Conservation (phyloP, 306 rosid genomes). For the Fragaria iinumae region DNA sequence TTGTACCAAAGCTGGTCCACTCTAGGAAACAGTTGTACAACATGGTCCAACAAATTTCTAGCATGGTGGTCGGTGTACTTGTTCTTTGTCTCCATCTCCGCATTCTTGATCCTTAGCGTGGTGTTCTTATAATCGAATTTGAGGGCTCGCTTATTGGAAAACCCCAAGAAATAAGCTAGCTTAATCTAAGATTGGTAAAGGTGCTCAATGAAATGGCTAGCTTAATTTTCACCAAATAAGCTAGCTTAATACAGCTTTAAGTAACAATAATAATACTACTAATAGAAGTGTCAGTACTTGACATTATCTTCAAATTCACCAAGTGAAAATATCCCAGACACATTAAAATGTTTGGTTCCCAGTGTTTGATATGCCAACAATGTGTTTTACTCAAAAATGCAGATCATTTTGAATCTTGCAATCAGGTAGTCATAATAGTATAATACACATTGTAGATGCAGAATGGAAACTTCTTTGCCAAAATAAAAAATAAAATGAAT, state of each 20-base stretch:
- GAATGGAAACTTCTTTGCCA: background rate
- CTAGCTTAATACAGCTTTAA: background rate
- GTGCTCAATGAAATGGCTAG: background rate
- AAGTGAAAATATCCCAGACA: background rate
- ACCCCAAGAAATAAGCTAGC: background rate
- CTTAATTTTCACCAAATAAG: background rate
- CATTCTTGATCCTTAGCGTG: conserved; percentile 72
- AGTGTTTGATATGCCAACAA: background rate
- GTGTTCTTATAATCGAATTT: conserved; percentile 67
- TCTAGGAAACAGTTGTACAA: conserved; percentile 63
- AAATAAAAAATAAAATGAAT: background rate
- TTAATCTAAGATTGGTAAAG: background rate
- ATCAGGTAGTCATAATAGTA: background rate
- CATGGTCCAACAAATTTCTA: conserved; percentile 71
- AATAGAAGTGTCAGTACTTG: background rate
- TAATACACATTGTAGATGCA: background rate
- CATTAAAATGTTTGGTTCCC: background rate
- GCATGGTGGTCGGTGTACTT: conserved; percentile 44
- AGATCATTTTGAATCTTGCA: background rate
- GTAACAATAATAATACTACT: background rate
- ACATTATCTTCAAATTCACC: background rate
- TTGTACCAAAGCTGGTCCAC: conserved; percentile 47
- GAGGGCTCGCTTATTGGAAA: conserved; percentile 39
- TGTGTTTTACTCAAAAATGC: background rate
- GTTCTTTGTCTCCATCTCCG: conserved; percentile 82